These are phyloP conservation scores for Rusavskia elegans DNA, from an alignment of 495 filamentous ascomycete genomes.

Conservation along the genomic window DNA sequence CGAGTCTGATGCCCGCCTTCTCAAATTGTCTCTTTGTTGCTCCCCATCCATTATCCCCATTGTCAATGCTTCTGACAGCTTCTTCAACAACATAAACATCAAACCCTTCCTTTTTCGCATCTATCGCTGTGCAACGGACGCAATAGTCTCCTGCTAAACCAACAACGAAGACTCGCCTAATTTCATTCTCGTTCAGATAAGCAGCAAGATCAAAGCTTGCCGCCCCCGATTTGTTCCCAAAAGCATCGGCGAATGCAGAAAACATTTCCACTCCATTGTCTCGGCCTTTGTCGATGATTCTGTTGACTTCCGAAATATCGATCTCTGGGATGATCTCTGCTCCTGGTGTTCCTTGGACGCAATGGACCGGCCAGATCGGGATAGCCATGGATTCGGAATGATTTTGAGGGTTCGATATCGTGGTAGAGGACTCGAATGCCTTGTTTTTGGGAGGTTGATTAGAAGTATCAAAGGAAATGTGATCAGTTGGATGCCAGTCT, in stretches of 20 bases:
- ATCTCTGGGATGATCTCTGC: slow-evolving; percentile 65
- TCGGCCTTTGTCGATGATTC: slow-evolving; percentile 61
- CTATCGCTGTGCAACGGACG: slow-evolving; percentile 63
- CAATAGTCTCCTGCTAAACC: slow-evolving; percentile 85
- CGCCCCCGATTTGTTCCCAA: slow-evolving; percentile 33
- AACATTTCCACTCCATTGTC: slow-evolving; percentile 76
- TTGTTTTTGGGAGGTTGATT: slow-evolving; percentile 47
- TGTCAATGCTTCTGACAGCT: slow-evolving; percentile 54
- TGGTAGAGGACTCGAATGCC: slow-evolving; percentile 47
- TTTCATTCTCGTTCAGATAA: slow-evolving; percentile 34
- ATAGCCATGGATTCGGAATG: slow-evolving; percentile 45
- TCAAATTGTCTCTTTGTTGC: slow-evolving; percentile 38
- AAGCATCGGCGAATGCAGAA: slow-evolving; percentile 67
- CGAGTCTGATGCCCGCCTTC: slow-evolving; percentile 33
- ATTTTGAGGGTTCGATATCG: slow-evolving; percentile 53
- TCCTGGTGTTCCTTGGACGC: slow-evolving; percentile 58
- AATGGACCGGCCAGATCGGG: slow-evolving; percentile 80
- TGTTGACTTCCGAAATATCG: slow-evolving; percentile 38
- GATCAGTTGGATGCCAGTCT: slow-evolving; percentile 73
- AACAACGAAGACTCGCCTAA: slow-evolving; percentile 67
- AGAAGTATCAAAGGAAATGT: slow-evolving; percentile 82
- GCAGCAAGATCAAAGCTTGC: slow-evolving; percentile 43
- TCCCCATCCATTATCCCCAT: slow-evolving; percentile 34
- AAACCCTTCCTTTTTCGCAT: slow-evolving; percentile 66
- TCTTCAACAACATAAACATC: slow-evolving; percentile 63